A percentile compares a stretch with the other conserved stretches of the same genome.
Evolutionary conservation across 306 rosid genomes (phyloP).

Genomic region (Pterocarpus santalinus): DNA sequence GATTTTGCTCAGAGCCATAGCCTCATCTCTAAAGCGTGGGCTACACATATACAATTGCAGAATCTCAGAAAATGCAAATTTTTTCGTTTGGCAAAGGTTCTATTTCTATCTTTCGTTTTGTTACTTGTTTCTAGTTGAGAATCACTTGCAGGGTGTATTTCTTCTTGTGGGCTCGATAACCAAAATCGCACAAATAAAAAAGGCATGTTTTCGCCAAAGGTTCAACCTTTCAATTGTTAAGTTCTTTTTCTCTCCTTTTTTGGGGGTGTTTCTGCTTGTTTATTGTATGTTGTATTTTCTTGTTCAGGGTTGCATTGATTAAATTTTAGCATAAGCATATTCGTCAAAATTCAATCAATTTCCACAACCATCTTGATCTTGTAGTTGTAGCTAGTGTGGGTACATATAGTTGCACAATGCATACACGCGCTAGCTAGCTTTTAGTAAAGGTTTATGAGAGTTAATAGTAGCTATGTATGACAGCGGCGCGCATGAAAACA

Average conservation of each 20-base stretch:
- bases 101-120: conserved; percentile 26
- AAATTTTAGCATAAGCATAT: conserved; percentile 32
- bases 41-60: conserved; percentile 1
- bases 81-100: conserved; percentile 37
- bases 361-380: conserved; percentile 31
- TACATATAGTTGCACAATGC: not conserved
- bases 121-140: conserved; percentile 24
- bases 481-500: conserved; percentile 48
- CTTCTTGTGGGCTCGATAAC: conserved; percentile 1
- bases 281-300: conserved; percentile 15
- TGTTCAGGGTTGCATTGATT: conserved; percentile 30
- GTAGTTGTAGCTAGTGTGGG: conserved; percentile 20
- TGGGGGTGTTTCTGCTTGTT: not conserved
- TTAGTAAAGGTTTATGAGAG: conserved; percentile 36
- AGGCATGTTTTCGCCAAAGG: conserved; percentile 4
- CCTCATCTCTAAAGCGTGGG: conserved; percentile 38
- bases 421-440: conserved; percentile 41
- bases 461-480: conserved; percentile 28
- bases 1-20: conserved; percentile 42
- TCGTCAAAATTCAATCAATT: conserved; percentile 38
- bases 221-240: conserved; percentile 21
- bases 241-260: not conserved
- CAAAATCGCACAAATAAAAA: conserved; percentile 11
- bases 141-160: conserved; percentile 14
- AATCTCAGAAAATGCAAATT: conserved; percentile 42